Conservation (phyloP, 1,284 basidiomycete species). For the Neonothopanus nambi region DNA sequence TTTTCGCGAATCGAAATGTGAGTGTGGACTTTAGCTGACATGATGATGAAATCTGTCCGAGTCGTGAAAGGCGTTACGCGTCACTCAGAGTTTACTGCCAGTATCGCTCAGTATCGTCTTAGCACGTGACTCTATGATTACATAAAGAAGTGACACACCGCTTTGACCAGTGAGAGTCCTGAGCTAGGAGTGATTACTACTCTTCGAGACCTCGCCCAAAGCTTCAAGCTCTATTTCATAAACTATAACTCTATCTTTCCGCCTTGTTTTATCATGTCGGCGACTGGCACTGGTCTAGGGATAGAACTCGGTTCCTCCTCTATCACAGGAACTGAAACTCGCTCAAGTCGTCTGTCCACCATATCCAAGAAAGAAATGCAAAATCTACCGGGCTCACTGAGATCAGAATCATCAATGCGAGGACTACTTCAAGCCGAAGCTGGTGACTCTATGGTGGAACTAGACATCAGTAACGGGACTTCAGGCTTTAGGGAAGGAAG, state of each 20-base stretch:
- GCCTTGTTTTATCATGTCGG: not conserved
- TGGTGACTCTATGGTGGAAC: conserved; percentile 44
- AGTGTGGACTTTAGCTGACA: conserved; percentile 47
- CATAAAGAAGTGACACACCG: not conserved
- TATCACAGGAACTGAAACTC: not conserved
- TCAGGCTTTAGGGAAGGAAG: conserved; percentile 41
- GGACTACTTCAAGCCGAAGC: conserved; percentile 44
- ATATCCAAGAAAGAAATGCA: not conserved
- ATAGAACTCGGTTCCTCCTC: not conserved
- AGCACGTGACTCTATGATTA: too few species aligned
- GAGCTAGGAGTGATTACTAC: too few species aligned
- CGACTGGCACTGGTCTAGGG: conserved; percentile 1
- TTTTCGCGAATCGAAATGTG: conserved; percentile 63
- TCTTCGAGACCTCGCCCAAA: too few species aligned
- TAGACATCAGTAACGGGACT: conserved; percentile 32
- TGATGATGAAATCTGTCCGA: conserved; percentile 26
- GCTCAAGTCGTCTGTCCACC: not conserved
- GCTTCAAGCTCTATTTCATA: too few species aligned
- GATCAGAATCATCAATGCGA: conserved; percentile 42
- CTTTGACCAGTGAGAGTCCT: too few species aligned
- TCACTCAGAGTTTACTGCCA: too few species aligned
- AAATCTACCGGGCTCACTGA: conserved; percentile 23
- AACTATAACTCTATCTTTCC: not conserved
- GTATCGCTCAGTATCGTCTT: too few species aligned
- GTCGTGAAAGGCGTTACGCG: too few species aligned